Evolutionary conservation across 2,329 filamentous ascomycete species (phyloP), one percentile per base, ranked within the genome.

Genomic region (Pseudovirgaria hyperparasitica): DNA sequence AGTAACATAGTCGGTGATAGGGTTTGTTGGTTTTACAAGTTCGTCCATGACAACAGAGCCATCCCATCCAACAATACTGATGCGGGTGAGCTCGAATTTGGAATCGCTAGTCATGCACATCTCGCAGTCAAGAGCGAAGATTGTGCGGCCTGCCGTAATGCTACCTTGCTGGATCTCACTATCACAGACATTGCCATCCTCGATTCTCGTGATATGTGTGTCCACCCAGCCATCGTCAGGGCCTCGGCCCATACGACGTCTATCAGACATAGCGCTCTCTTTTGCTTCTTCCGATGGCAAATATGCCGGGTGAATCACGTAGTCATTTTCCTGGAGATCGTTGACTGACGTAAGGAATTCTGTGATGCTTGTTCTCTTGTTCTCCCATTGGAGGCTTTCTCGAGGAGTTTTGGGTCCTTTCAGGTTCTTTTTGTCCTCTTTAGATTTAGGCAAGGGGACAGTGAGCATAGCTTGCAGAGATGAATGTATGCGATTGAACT

Each of bases 1-100:
- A 2, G 90, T 98, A 21, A 98, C 67, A 50, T 98, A 96, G 60
- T 98, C 80, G 30, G 72, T 77, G 44, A 98, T 86, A n/a, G 82
- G 77, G 39, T 80, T 76, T 23, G 76, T 67, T 1, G 90, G 90
- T 58, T 90, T 92, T 43, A 98, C 90, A 9, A 96, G 70, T 56
- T 92, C 81, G 50, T 98, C 90, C 27, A 96, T 58, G 10, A 93
- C 64, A 7, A 81, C 69, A 18, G 73, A 70, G 25, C 86, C 86
- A 40, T 85, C 72, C 87, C 90, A 98, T 33, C 74, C 63, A 6
- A 98, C 62, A 20, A 96, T 54, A 48, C 85, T 94, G 48, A 96
- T 78, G 30, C 90, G 75, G 2, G 90, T 92, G 22, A 98, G 72
- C 19, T 86, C 82, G 36, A 79, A 82, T 38, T 82, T 71, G 25